Conservation (phyloP, 345 rosid genomes). For the Citrus inodora region DNA sequence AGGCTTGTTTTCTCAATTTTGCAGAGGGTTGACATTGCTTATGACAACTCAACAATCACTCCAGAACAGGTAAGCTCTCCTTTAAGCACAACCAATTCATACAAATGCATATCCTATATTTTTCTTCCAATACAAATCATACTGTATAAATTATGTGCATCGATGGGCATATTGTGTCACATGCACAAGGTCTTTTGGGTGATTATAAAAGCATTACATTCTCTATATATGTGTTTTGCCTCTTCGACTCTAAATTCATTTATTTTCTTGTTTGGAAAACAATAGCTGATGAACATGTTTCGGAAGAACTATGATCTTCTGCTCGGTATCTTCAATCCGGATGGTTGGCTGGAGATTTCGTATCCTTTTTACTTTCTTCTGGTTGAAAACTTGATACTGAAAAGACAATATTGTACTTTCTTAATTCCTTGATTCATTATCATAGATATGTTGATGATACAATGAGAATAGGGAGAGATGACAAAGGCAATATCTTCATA, state of each 20-base stretch:
- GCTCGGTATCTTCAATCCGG: slow-evolving; percentile 70
- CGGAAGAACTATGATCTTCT: slow-evolving; percentile 65
- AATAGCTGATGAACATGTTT: slow-evolving; percentile 74
- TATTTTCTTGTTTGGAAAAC: slow-evolving; percentile 8
- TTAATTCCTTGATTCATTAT: slow-evolving; percentile 31
- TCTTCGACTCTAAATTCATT: not conserved
- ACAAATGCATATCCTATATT: not conserved
- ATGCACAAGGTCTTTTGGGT: too few species aligned
- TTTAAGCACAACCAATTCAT: not conserved
- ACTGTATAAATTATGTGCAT: too few species aligned
- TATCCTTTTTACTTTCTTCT: slow-evolving; percentile 43
- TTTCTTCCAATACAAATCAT: not conserved
- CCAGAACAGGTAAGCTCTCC: slow-evolving; percentile 64
- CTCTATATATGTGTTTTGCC: not conserved
- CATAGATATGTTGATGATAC: slow-evolving; percentile 72
- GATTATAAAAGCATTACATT: too few species aligned
- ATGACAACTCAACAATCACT: slow-evolving; percentile 59
- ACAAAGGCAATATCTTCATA: slow-evolving; percentile 70
- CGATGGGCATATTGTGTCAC: too few species aligned
- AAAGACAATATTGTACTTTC: slow-evolving; percentile 1
- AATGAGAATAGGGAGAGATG: slow-evolving; percentile 78
- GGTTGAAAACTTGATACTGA: not conserved
- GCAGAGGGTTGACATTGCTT: slow-evolving; percentile 71
- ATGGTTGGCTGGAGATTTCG: slow-evolving; percentile 88
- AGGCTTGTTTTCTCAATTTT: slow-evolving; percentile 14